These are phyloP conservation scores for Komagataea norvegica DNA, from an alignment of 1,139 yeast species.

Conservation along the genomic window DNA sequence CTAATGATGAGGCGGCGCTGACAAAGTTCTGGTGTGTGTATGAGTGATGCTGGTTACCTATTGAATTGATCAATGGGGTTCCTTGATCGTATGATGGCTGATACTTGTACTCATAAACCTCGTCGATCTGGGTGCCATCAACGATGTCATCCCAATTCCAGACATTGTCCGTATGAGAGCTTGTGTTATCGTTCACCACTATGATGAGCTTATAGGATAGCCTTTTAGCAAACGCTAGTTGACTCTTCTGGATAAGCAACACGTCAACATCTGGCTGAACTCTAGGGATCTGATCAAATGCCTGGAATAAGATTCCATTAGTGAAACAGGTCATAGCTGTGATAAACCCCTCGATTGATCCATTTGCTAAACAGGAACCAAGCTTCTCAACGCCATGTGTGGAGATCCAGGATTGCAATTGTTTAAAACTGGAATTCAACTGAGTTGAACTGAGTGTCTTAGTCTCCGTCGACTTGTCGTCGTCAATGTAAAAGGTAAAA, in stretches of 20 bases:
- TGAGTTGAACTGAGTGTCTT: constrained; percentile 26
- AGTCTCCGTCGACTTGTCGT: background rate
- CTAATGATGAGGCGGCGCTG: constrained; percentile 56
- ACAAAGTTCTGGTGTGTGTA: constrained; percentile 61
- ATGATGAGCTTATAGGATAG: constrained; percentile 28
- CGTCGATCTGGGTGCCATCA: constrained; percentile 8
- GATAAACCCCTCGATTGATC: constrained; percentile 29
- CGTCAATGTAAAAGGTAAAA: constrained; percentile 11
- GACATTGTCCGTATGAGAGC: too few relatives aligned
- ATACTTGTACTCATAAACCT: constrained; percentile 21
- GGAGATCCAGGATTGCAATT: constrained; percentile 13
- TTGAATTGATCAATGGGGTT: constrained; percentile 34
- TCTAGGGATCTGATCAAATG: constrained; percentile 31
- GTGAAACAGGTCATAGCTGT: constrained; percentile 30
- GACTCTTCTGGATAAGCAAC: constrained; percentile 27
- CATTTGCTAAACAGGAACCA: constrained; percentile 29
- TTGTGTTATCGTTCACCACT: constrained; percentile 25
- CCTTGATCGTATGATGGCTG: constrained; percentile 27
- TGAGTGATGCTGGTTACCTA: constrained; percentile 30
- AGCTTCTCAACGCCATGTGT: constrained; percentile 19
- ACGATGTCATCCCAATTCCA: constrained; percentile 28
- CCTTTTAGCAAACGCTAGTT: constrained; percentile 11
- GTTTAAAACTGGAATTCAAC: constrained; percentile 16
- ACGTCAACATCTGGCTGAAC: constrained; percentile 28
- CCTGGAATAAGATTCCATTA: constrained; percentile 26